Conservation (phyloP, 176 grass and related monocot genomes). For the Neostapfia colusana region DNA sequence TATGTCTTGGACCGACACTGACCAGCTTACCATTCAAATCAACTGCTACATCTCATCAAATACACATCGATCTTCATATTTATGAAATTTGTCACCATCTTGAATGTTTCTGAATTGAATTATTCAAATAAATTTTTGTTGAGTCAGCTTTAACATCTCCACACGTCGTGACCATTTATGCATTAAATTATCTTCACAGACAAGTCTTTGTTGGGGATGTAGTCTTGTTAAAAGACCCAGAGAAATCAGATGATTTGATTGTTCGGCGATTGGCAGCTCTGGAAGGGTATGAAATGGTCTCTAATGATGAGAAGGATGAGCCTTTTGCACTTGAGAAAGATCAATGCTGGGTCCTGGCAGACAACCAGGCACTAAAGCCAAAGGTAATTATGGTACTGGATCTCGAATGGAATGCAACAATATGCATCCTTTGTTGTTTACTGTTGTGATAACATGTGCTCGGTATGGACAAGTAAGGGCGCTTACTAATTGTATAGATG, state of each 20-base stretch:
- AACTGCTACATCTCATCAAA: background rate
- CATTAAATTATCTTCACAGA: constrained; percentile 47
- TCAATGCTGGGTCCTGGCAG: constrained; percentile 81
- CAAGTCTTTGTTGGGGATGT: constrained; percentile 89
- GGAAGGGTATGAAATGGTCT: constrained; percentile 90
- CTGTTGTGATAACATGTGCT: background rate
- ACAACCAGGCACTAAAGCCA: constrained; percentile 69
- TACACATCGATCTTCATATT: background rate
- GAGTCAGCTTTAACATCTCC: background rate
- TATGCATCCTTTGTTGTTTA: constrained; percentile 3
- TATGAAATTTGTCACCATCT: background rate
- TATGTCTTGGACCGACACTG: background rate
- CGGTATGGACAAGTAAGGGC: background rate
- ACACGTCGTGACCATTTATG: background rate
- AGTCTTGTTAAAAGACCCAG: constrained; percentile 81
- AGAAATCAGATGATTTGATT: constrained; percentile 65
- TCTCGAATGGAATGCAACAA: background rate
- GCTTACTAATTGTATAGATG: background rate
- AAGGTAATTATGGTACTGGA: constrained; percentile 55
- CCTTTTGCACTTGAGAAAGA: constrained; percentile 83
- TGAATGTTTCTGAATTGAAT: background rate
- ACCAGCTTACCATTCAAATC: background rate
- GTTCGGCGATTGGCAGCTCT: constrained; percentile 72
- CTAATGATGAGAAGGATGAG: constrained; percentile 77
- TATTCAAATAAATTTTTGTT: background rate